Conservation (phyloP, 2,329 filamentous ascomycete species). For the Venturia carpophila region DNA sequence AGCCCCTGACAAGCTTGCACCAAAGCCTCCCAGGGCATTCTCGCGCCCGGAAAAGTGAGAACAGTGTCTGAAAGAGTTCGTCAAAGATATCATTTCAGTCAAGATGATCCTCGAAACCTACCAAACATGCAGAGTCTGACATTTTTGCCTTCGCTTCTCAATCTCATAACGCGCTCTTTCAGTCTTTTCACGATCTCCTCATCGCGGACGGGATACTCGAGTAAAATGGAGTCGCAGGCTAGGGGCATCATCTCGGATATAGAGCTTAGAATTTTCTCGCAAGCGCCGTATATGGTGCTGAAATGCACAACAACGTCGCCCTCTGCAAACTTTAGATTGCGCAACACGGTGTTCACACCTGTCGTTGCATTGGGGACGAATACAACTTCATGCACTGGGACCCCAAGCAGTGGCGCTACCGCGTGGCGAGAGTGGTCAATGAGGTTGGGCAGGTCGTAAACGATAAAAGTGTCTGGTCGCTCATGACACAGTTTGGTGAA, state of each 20-base stretch:
- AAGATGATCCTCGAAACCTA: neutral
- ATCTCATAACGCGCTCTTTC: no score
- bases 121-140: slow-evolving; percentile 63
- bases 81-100: slow-evolving; percentile 50
- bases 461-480: slow-evolving; percentile 67
- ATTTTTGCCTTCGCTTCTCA: slow-evolving; percentile 56
- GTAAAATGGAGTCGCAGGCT: no score
- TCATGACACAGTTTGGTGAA: slow-evolving; percentile 62
- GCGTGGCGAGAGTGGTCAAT: slow-evolving; percentile 58
- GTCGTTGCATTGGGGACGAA: slow-evolving; percentile 77
- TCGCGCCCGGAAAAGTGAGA: slow-evolving; percentile 67
- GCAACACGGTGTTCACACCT: slow-evolving; percentile 70
- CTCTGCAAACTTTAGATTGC: slow-evolving; percentile 54
- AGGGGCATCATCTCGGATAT: no score
- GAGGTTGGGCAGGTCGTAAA: slow-evolving; percentile 54
- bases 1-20: slow-evolving; percentile 56
- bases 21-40: slow-evolving; percentile 69
- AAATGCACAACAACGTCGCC: no score
- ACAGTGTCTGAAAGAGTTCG: slow-evolving; percentile 55
- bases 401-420: slow-evolving; percentile 59
- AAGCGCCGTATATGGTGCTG: no score
- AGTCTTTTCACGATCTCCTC: no score
- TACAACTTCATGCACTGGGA: slow-evolving; percentile 58
- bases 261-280: no score
- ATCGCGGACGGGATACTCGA: no score